Base-by-base conservation (phyloP, 306 rosid genomes). In the Prunus davidiana region DNA sequence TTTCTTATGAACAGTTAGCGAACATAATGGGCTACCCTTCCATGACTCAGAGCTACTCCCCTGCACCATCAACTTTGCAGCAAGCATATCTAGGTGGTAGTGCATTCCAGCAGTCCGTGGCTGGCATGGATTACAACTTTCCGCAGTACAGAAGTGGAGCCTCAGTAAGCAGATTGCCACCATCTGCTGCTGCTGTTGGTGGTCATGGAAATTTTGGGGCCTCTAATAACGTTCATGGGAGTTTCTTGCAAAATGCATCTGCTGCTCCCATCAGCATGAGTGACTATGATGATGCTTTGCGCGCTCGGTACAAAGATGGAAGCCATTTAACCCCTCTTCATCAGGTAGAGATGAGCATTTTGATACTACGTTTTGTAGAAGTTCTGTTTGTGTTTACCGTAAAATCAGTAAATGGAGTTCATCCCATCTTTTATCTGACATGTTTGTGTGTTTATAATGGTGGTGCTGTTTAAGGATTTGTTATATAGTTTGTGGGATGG, bases 161-260 rank as follows among this genome's bases (percentile, higher is more conserved):
- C 41, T 54, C 79, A 43, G 14, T 58, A 43, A 76, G 66, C 76
- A 72, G 87, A 72, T 67, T 69, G 71, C 72, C 41, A 2, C 27
- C 69, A 12, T 62, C 84, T 75, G 81, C 79, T 81, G 54, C 88
- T 45, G 81, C 80, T 75, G 64, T 63, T 43, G 50, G 54, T 80
- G 86, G 77, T 69, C 84, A 84, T 73, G 88, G 86, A 78, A 74
- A 76, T 76, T 58, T 57, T 55, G 88, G 80, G 56, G 81, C 86
- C 64, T 82, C 88, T 69, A 22, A 78, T n/a, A 74, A 60, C 38
- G 38, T 49, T 67, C 75, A 81, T 38, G 85, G 81, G 66, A 78
- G 75, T 68, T 82, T 75, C 73, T 56, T 83, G 72, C 74, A 79
- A 19, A 79, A 73, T 76, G 51, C 85, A 55, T 76, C 91, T 67